A percentile compares a stretch with the other conserved stretches of the same genome.
These are phyloP conservation scores for Fraxinus cuspidata DNA, from an alignment of 257 asterid species.

Conservation along the genomic window DNA sequence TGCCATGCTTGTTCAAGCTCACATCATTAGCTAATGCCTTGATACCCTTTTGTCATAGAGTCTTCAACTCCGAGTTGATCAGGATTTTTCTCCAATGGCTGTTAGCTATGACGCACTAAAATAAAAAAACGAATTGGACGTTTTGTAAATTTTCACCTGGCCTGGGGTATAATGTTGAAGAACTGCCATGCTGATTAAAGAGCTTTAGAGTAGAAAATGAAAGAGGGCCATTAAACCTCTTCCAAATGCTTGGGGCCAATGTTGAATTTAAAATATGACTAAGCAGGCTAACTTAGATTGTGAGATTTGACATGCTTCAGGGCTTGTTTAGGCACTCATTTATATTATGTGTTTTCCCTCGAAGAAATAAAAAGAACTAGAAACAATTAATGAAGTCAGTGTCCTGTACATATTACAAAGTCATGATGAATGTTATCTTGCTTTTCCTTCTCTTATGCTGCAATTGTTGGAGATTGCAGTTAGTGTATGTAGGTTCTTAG, in stretches of 20 bases:
- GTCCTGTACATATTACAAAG: not conserved
- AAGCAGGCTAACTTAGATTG: not conserved
- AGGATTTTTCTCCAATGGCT: no score
- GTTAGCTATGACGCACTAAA: no score
- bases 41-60: no score
- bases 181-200: not conserved
- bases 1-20: not conserved
- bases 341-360: not conserved
- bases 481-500: not conserved
- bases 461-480: not conserved
- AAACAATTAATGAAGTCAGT: not conserved
- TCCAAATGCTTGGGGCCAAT: not conserved
- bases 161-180: not conserved
- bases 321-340: not conserved
- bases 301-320: not conserved
- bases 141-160: not conserved
- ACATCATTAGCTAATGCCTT: no score
- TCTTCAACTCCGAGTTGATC: no score
- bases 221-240: not conserved
- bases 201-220: not conserved
- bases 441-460: not conserved
- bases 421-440: not conserved
- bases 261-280: not conserved
- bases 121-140: no score
- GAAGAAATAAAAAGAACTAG: not conserved